Conservation (phyloP, 192 early-diverging fungal species). For the Coemansia sp. region DNA sequence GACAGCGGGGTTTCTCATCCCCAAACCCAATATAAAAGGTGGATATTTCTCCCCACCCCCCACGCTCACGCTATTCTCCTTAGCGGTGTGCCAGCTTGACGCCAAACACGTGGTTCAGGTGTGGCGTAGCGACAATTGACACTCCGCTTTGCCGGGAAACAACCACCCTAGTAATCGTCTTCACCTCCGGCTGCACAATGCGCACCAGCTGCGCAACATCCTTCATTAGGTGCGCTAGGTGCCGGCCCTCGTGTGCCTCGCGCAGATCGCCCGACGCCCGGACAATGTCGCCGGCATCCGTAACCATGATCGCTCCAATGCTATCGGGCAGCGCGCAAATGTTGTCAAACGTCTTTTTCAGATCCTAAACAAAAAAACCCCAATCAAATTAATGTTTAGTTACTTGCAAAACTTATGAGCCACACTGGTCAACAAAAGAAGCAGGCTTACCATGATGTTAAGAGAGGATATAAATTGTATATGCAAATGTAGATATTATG, state of each 20-base stretch:
- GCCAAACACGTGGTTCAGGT: constrained; percentile 34
- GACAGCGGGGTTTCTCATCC: not conserved
- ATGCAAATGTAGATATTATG: not conserved
- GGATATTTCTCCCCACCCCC: not conserved
- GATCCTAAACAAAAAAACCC: constrained; percentile 13
- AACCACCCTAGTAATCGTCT: constrained; percentile 35
- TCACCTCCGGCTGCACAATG: constrained; percentile 25
- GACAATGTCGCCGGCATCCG: constrained; percentile 42
- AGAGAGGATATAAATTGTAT: not conserved
- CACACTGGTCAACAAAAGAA: not conserved
- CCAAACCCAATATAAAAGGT: not conserved
- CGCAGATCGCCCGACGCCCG: constrained; percentile 33
- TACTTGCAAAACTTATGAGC: not conserved
- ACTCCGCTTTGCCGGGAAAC: constrained; percentile 31
- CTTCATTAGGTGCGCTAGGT: constrained; percentile 37
- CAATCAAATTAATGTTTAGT: not conserved
- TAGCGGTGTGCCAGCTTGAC: constrained; percentile 41
- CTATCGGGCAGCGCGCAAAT: constrained; percentile 46
- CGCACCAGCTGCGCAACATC: constrained; percentile 39
- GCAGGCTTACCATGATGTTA: not conserved
- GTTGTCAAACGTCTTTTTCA: constrained; percentile 50
- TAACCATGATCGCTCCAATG: constrained; percentile 45
- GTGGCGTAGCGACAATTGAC: constrained; percentile 34
- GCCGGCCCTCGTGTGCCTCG: constrained; percentile 26
- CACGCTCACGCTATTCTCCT: not conserved